Evolutionary conservation across 495 filamentous ascomycete species (phyloP).

Genomic region (Lophiotrema nucula): DNA sequence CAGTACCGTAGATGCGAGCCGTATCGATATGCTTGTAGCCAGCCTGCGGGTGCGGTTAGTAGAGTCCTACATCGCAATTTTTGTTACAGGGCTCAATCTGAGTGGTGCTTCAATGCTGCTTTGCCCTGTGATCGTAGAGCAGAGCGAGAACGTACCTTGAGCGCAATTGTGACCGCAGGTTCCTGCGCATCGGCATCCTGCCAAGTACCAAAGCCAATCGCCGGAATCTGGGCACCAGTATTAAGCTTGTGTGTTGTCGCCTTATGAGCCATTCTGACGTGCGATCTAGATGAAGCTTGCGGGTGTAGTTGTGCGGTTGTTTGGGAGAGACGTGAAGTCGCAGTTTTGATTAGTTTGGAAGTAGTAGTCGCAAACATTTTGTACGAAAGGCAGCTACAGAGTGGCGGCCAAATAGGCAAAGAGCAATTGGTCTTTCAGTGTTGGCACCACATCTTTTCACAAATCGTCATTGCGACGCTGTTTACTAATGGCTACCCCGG

Average conservation of each 20-base stretch:
- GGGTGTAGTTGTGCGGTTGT: neutral
- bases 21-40: constrained; percentile 75
- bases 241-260: constrained; percentile 34
- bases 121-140: too few species aligned
- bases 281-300: constrained; percentile 1
- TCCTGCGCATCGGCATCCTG: constrained; percentile 50
- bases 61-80: too few species aligned
- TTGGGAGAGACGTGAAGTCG: neutral
- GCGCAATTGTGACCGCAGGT: constrained; percentile 56
- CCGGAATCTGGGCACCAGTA: constrained; percentile 46
- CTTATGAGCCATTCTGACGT: constrained; percentile 19
- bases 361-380: constrained; percentile 7
- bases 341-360: constrained; percentile 3
- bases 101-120: too few species aligned
- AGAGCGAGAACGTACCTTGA: too few species aligned
- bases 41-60: too few species aligned
- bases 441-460: neutral
- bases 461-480: constrained; percentile 8
- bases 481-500: neutral
- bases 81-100: too few species aligned
- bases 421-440: neutral
- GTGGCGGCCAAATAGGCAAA: neutral
- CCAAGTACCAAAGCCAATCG: constrained; percentile 56
- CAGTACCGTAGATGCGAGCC: constrained; percentile 68
- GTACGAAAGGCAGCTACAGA: neutral